Evolutionary conservation across 768 basidiomycete genomes (phyloP), one percentile per base, ranked within the genome.

Genomic region (Mycena alexandri): DNA sequence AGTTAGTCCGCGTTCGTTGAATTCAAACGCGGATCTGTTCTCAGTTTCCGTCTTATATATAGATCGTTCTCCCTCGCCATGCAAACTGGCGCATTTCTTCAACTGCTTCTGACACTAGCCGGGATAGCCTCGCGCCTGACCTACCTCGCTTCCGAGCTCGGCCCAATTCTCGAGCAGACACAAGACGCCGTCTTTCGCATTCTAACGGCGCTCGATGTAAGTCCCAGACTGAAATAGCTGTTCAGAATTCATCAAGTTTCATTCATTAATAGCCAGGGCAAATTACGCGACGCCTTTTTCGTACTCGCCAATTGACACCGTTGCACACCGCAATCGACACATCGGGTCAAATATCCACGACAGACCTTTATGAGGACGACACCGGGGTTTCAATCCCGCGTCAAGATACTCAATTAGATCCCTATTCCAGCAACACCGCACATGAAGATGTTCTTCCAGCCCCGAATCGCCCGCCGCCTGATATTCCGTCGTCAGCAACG

Each of bases 11-110:
- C 5, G 2, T 11, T 21, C 33, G n/a, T n/a, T 34, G 8, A 22
- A 21, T 43, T 38, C 17, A 58, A 13, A 14, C 51, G 43, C 42
- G 61, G 41, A 11, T 59, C 42, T 55, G 43, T 43, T 60, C 21
- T 54, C 19, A 60, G 41, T 11, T 33, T 22, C 55, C 48, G 34
- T 36, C 12, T 36, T 55, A 25, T 38, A 48, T 54, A 10, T 67
- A 94, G 93, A 50, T 85, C 85, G 33, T 88, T 93, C 65, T 78
- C 81, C 33, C 80, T 89, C 25, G 85, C 86, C 38, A 86, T 94
- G 83, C 91, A 90, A 74, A 85, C 87, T 0, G 92, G 90, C 19
- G 89, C 92, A 19, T 95, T 95, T 72, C 80, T 91, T 14, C 90
- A 91, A 67, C 74, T 92, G 17, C 77, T 90, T n/a, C 73, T 95